Conservation (phyloP, 2,329 filamentous ascomycete genomes). For the Coniochaeta ligniaria region DNA sequence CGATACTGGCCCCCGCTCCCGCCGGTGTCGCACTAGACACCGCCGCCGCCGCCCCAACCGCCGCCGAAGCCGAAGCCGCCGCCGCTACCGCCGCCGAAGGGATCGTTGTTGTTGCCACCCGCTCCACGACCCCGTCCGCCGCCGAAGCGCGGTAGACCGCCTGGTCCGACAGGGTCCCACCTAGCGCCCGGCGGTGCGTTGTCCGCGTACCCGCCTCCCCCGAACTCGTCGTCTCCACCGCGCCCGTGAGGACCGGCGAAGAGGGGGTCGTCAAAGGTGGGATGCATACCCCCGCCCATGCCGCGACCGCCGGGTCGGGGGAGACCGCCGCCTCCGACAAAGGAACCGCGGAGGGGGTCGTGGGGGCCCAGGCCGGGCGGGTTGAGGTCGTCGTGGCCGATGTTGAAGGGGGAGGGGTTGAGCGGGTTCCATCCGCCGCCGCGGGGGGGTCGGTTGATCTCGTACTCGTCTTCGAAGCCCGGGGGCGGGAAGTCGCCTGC, state of each 20-base stretch:
- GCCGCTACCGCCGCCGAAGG: constrained; percentile 17
- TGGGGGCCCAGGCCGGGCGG: constrained; percentile 79
- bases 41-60: constrained; percentile 10
- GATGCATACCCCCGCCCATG: constrained; percentile 77
- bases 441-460: constrained; percentile 64
- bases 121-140: constrained; percentile 28
- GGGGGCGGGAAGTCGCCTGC: constrained; percentile 74
- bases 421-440: constrained; percentile 19
- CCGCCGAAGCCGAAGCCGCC: constrained; percentile 6
- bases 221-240: constrained; percentile 35
- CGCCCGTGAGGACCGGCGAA: constrained; percentile 55
- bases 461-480: constrained; percentile 88
- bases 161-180: constrained; percentile 81
- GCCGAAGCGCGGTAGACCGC: constrained; percentile 40
- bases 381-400: constrained; percentile 83
- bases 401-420: constrained; percentile 53
- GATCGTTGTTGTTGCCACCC: constrained; percentile 8
- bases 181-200: constrained; percentile 81
- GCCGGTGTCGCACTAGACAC: neutral
- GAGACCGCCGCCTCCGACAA: constrained; percentile 56
- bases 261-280: constrained; percentile 86
- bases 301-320: constrained; percentile 41
- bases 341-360: constrained; percentile 67
- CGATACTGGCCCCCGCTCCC: no score
- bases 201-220: constrained; percentile 50